Conservation (phyloP, 805 yeast genomes). For the Saccharomycopsis sp. region DNA sequence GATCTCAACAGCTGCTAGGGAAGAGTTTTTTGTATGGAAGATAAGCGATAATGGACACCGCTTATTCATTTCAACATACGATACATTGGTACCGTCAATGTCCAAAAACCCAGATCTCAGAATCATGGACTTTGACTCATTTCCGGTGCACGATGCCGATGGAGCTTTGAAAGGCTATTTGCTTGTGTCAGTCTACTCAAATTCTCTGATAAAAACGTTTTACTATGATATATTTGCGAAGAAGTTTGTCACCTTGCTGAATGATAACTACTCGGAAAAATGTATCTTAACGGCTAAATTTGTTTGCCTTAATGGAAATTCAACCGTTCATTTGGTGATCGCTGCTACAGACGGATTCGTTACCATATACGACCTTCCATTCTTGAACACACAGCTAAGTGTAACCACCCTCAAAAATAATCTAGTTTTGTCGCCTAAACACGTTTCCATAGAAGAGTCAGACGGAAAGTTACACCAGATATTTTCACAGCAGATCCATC, state of each 20-base stretch:
- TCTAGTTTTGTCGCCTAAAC: background rate
- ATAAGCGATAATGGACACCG: slow-evolving; percentile 32
- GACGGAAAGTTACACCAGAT: slow-evolving; percentile 27
- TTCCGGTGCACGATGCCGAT: slow-evolving; percentile 29
- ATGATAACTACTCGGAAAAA: slow-evolving; percentile 59
- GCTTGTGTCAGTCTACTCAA: slow-evolving; percentile 73
- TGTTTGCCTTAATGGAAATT: slow-evolving; percentile 25
- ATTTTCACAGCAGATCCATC: slow-evolving; percentile 56
- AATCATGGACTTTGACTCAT: slow-evolving; percentile 74
- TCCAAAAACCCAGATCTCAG: slow-evolving; percentile 71
- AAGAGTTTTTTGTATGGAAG: slow-evolving; percentile 81
- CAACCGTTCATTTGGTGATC: slow-evolving; percentile 35
- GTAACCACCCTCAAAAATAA: background rate
- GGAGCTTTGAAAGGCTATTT: slow-evolving; percentile 37
- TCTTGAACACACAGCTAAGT: background rate
- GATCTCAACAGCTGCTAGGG: slow-evolving; percentile 71
- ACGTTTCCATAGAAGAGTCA: background rate
- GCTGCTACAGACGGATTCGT: slow-evolving; percentile 84
- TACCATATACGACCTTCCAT: slow-evolving; percentile 47
- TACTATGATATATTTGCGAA: slow-evolving; percentile 34
- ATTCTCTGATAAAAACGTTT: slow-evolving; percentile 70
- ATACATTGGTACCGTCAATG: slow-evolving; percentile 46
- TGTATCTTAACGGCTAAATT: slow-evolving; percentile 66
- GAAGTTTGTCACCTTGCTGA: slow-evolving; percentile 37
- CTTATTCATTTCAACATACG: slow-evolving; percentile 43